Evolutionary conservation across 1,139 yeast genomes (phyloP).

Genomic region (Suhomyces terraborum): DNA sequence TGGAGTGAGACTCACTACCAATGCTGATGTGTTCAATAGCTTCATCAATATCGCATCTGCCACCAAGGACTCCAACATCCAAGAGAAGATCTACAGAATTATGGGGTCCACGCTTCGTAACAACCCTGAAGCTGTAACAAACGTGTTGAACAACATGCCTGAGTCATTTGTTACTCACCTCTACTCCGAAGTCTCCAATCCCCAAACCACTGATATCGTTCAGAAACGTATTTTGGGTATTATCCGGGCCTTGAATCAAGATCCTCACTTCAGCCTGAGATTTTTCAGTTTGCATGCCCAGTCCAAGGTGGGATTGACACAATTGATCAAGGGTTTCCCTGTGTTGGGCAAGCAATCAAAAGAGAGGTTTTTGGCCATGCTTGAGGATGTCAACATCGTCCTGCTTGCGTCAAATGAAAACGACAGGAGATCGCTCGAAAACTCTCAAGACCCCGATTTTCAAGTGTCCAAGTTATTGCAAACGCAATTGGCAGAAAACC

Average conservation of each 20-base stretch:
- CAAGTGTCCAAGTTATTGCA: slow-evolving; percentile 38
- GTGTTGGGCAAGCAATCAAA: slow-evolving; percentile 31
- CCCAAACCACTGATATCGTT: slow-evolving; percentile 29
- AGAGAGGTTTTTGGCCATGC: slow-evolving; percentile 39
- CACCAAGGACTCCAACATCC: slow-evolving; percentile 19
- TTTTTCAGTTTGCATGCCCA: slow-evolving; percentile 25
- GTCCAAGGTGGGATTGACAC: slow-evolving; percentile 25
- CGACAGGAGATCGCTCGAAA: slow-evolving; percentile 30
- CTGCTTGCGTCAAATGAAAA: slow-evolving; percentile 21
- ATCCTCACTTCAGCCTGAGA: slow-evolving; percentile 28
- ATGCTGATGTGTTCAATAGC: slow-evolving; percentile 21
- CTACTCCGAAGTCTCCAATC: slow-evolving; percentile 17
- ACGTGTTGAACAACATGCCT: slow-evolving; percentile 21
- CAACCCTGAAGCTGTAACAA: slow-evolving; percentile 63
- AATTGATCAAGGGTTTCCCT: slow-evolving; percentile 33
- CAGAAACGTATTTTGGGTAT: slow-evolving; percentile 54
- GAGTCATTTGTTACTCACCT: slow-evolving; percentile 17
- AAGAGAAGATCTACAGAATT: slow-evolving; percentile 52
- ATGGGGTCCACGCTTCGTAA: slow-evolving; percentile 66
- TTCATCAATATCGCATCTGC: slow-evolving; percentile 21
- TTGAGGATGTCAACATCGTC: slow-evolving; percentile 39
- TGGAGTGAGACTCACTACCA: slow-evolving; percentile 47
- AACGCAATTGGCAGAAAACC: slow-evolving; percentile 24
- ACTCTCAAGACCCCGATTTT: slow-evolving; percentile 24
- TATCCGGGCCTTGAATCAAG: slow-evolving; percentile 44